These are phyloP conservation scores for Solanum chilense DNA, from an alignment of 257 asterid genomes.

Conservation along the genomic window DNA sequence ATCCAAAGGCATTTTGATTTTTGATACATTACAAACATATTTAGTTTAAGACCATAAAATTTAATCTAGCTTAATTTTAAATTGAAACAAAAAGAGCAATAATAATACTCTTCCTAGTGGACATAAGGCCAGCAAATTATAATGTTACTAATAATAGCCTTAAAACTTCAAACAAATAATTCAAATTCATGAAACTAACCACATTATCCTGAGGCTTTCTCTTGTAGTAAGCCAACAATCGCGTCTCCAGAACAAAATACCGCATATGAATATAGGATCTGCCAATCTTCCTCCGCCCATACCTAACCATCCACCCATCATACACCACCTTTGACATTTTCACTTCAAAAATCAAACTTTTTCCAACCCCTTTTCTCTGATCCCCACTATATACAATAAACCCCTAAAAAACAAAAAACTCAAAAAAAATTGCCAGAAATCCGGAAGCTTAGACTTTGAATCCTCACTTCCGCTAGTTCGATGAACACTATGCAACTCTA, in stretches of 20 bases:
- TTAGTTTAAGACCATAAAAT: background rate
- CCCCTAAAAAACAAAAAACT: background rate
- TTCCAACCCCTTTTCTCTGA: background rate
- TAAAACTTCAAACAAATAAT: background rate
- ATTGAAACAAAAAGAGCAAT: background rate
- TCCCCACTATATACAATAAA: background rate
- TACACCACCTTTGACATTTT: conserved; percentile 63
- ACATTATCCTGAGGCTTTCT: conserved; percentile 76
- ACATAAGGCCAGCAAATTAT: background rate
- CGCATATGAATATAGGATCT: conserved; percentile 83
- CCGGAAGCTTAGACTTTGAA: background rate
- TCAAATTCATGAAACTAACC: conserved; percentile 29
- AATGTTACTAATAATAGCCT: background rate
- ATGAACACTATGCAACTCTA: background rate
- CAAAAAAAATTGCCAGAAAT: background rate
- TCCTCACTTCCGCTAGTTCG: background rate
- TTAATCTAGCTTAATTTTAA: background rate
- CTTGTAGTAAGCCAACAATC: conserved; percentile 79
- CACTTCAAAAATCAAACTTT: background rate
- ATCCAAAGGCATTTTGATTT: background rate
- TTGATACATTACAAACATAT: background rate
- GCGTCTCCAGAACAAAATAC: conserved; percentile 73
- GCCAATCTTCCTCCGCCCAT: conserved; percentile 90
- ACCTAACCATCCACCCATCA: conserved; percentile 97
- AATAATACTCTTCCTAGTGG: background rate